Base-by-base conservation (phyloP, 2,329 filamentous ascomycete genomes). In the Microcyclospora tardicrescens region DNA sequence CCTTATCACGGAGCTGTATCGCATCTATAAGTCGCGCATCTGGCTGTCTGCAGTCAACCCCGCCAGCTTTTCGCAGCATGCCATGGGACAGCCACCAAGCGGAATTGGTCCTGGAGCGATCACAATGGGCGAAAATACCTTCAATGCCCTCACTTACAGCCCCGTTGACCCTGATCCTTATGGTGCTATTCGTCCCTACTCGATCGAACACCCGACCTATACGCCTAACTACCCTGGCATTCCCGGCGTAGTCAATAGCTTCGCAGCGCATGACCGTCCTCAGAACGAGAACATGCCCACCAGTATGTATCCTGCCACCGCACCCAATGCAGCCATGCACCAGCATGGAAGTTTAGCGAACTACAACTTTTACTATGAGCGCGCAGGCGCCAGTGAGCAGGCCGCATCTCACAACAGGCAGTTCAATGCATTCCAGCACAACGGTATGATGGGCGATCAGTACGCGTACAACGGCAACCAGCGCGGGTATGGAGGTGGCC, bases 21-120 rank as follows among this genome's bases (percentile, higher is more conserved):
- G 96, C 64, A 89, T 96, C 45, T 98, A 96, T 72, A 98, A 98
- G 68, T 94, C 89, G 15, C 78, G 93, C 51, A 98, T 98, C 54
- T 98, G 91, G 91, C 94, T 98, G 84, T 96, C 89, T 4, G 91
- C 91, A 3, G 93, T 98, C 61, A 98, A 98, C 58, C 91, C 91
- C 6, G 91, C 89, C 5, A 95, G 89, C 0, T 95, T 96, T 60
- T 56, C 57, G 3, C 54, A 58, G 14, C 51, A 55, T 19, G 55
- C 57, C 5, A 51, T 55, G 37, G 49, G 49, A 10, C 53, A 58
- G 44, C 54, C 57, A 28, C 58, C 57, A 13, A 55, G 49, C 37
- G 57, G 55, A 33, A 55, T 61, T 31, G 58, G 57, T 16, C 57
- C 58, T n/a, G 57, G 59, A 12, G 58, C 57, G 5, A 51, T 61